These are phyloP conservation scores for Themeda triandra DNA, from an alignment of 176 grass and related monocot genomes.

Conservation along the genomic window DNA sequence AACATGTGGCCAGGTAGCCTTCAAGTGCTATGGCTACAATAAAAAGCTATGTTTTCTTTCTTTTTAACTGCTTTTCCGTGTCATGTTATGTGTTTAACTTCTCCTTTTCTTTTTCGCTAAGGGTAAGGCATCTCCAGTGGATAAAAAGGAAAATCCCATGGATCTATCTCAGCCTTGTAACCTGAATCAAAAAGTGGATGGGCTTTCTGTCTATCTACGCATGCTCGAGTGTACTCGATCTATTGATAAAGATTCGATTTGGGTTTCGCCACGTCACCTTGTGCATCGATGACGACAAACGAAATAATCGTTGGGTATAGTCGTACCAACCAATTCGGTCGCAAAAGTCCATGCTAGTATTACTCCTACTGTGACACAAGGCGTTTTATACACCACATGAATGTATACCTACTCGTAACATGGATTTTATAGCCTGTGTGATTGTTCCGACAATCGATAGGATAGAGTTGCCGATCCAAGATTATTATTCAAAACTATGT, in stretches of 20 bases:
- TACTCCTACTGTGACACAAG: background rate
- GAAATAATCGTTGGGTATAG: no score
- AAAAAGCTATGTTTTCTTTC: background rate
- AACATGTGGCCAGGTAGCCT: background rate
- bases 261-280: no score
- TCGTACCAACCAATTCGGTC: background rate
- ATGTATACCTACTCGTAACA: background rate
- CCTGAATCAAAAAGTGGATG: background rate
- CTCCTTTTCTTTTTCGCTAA: background rate
- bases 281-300: no score
- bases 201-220: background rate
- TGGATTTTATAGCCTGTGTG: background rate
- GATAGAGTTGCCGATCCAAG: background rate
- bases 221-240: background rate
- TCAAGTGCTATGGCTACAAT: background rate
- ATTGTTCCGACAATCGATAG: background rate
- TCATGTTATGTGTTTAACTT: background rate
- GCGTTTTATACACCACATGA: background rate
- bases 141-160: background rate
- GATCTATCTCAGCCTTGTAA: background rate
- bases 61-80: background rate
- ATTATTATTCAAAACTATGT: background rate
- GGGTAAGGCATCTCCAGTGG: background rate
- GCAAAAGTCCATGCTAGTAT: background rate
- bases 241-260: background rate